Conservation (phyloP, 75 land plant genomes). For the Pinus albicaulis region DNA sequence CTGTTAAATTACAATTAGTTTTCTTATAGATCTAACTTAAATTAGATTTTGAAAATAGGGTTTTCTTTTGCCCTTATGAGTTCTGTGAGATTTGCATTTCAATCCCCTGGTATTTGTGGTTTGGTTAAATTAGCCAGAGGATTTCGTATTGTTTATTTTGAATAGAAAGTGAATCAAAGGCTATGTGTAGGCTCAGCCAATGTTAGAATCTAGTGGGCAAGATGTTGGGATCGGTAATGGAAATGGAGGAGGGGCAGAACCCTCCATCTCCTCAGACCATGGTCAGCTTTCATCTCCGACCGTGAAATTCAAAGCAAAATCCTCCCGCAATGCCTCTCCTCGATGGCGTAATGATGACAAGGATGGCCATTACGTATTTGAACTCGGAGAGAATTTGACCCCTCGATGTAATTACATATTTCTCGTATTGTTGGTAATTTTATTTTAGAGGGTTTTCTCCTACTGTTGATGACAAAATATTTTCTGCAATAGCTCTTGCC, state of each 20-base stretch:
- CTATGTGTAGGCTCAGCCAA: conserved; percentile 84
- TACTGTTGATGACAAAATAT: no score
- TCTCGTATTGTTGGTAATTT: not conserved
- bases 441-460: not conserved
- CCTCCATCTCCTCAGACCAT: not conserved
- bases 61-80: no score
- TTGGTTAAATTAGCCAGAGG: no score
- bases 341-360: conserved; percentile 54
- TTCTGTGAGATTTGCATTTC: no score
- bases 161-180: conserved; percentile 45
- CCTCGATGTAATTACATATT: conserved; percentile 73
- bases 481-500: no score
- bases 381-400: conserved; percentile 72
- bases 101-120: no score
- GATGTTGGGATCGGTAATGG: conserved; percentile 58
- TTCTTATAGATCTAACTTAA: no score
- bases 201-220: conserved; percentile 56
- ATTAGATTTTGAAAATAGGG: no score
- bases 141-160: conserved; percentile 16
- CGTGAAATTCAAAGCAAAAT: not conserved
- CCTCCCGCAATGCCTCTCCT: conserved; percentile 8
- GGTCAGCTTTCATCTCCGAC: not conserved
- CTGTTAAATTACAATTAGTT: no score
- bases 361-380: conserved; percentile 63
- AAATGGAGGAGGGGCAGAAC: not conserved